Evolutionary conservation across 2,329 filamentous ascomycete species (phyloP).

Genomic region (Aspergillus sp.): DNA sequence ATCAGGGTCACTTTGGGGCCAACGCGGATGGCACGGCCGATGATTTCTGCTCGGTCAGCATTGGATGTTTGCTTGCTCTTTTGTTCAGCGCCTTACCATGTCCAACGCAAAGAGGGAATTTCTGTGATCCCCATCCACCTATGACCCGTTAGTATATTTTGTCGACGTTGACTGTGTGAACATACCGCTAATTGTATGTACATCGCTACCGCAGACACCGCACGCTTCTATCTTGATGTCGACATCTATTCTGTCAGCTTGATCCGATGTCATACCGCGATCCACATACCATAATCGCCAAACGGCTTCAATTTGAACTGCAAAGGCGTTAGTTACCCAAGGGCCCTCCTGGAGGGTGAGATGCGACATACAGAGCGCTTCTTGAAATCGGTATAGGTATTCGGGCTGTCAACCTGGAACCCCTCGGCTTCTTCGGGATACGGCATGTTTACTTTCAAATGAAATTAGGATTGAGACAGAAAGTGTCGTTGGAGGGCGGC

Average conservation of each 20-base stretch:
- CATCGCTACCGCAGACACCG: conserved; percentile 71
- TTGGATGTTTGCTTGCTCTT: neutral
- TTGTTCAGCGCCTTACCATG: conserved; percentile 39
- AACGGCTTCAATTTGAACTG: conserved; percentile 83
- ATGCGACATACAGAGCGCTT: conserved; percentile 51
- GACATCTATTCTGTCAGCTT: conserved; percentile 56
- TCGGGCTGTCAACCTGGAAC: conserved; percentile 60
- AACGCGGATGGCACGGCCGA: conserved; percentile 67
- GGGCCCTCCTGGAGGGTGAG: neutral
- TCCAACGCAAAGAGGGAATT: conserved; percentile 54
- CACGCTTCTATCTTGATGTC: conserved; percentile 84
- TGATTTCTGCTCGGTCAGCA: conserved; percentile 54
- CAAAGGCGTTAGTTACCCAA: neutral
- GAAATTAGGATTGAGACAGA: neutral
- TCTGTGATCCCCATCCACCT: conserved; percentile 55
- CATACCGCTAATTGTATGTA: conserved; percentile 63
- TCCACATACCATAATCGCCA: conserved; percentile 60
- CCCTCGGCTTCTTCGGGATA: conserved; percentile 48
- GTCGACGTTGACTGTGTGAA: neutral
- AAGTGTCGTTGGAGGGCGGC: neutral
- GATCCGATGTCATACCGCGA: neutral
- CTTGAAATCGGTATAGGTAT: conserved; percentile 63
- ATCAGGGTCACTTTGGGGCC: conserved; percentile 64
- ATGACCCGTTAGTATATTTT: neutral
- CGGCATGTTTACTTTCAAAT: conserved; percentile 35